Percentiles rank a stretch among this genome's conserved stretches.
These are phyloP conservation scores for Lanmaoa pseudosensibilis DNA, from an alignment of 768 basidiomycete species.

Conservation along the genomic window DNA sequence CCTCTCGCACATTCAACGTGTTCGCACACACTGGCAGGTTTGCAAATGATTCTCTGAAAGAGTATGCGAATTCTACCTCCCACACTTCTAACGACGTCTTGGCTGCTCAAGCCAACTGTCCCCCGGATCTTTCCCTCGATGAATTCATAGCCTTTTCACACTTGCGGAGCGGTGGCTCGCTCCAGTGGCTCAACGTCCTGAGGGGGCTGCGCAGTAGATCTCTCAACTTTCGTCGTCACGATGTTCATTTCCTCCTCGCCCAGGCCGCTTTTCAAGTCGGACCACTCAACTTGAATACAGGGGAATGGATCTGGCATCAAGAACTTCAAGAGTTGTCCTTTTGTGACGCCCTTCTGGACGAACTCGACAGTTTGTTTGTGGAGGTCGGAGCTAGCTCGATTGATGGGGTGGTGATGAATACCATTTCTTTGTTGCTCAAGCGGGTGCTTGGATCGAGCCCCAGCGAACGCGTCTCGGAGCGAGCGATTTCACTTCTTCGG, in stretches of 20 bases:
- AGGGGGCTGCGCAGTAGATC: not conserved
- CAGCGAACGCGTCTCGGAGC: not conserved
- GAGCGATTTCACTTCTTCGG: not conserved
- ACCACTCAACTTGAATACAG: slow-evolving; percentile 25
- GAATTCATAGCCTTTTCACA: not conserved
- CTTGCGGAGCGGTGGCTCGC: not conserved
- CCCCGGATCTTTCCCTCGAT: not conserved
- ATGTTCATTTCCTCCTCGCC: not conserved
- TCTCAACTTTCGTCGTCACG: not conserved
- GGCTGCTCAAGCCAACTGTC: not conserved
- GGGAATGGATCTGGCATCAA: not conserved
- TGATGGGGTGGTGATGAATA: slow-evolving; percentile 28
- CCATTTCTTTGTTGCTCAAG: slow-evolving; percentile 29
- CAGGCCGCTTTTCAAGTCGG: not conserved
- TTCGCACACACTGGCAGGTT: fast-evolving
- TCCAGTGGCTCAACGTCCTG: not conserved
- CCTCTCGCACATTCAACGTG: too few relatives aligned
- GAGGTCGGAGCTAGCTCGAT: slow-evolving; percentile 10
- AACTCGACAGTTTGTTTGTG: not conserved
- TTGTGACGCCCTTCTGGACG: not conserved
- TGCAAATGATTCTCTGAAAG: not conserved
- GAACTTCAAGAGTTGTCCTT: not conserved
- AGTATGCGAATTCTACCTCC: not conserved
- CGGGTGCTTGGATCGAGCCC: not conserved
- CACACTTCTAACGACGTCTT: not conserved